Base-by-base conservation (phyloP, 306 rosid species). In the Begonia loranthoides region DNA sequence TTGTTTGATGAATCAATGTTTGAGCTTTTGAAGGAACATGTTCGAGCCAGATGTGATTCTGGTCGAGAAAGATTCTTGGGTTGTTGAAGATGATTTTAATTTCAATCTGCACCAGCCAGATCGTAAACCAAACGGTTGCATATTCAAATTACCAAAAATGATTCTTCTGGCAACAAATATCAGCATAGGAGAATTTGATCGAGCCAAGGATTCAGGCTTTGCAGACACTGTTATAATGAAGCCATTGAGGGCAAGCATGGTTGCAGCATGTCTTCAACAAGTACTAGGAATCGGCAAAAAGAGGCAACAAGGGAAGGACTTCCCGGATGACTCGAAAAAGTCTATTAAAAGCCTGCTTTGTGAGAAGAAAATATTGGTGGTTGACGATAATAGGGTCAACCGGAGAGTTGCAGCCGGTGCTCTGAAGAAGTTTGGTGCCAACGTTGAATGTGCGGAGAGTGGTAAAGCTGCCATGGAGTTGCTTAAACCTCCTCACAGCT, bases 381-480 rank as follows among this genome's bases (percentile, higher is more conserved):
- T 92, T 24, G 99, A 92, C 61, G 99, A 92, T 70, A 92, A 92
- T 50, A 11, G 9, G 63, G 96, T 92, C 14, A 92, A 92, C 71
- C 68, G 93, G 16, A 74, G 96, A 75, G 99, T 92, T n/a, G 99
- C 99, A 21, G 99, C 84, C 4, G 99, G 99, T 22, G 99, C 87
- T 0, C 59, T 92, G 17, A 87, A 92, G 68, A 92, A 80, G 58
- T 86, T 86, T 45, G 95, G 93, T 54, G 99, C 99, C 49, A 69
- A 69, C 41, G 99, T 83, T 7, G 80, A 67, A 58, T 92, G 99
- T 50, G 96, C 66, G 2, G 96, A 75, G 16, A 86, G 99, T 24
- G 99, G 99, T 45, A 78, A 83, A 77, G 73, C 75, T 57, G 96
- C 99, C 11, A 93, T 92, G 67, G 71, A 64, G 9, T 59, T 78